A percentile compares a stretch with the other conserved stretches of the same genome.
Evolutionary conservation across 2,329 filamentous ascomycete species (phyloP).

Genomic region (Calonectria multiphialidica): DNA sequence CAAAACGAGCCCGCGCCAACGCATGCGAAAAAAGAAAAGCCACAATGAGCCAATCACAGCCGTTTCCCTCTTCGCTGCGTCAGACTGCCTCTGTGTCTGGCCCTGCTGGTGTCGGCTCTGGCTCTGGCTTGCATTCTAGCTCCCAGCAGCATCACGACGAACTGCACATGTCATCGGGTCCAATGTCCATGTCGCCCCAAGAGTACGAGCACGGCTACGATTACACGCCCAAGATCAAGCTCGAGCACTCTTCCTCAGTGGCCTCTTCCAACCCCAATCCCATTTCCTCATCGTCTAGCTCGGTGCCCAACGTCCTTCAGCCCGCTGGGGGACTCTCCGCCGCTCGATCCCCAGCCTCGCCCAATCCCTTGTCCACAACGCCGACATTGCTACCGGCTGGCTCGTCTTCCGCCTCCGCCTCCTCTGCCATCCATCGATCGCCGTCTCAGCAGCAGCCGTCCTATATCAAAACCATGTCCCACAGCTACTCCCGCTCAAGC

Average conservation of each 20-base stretch:
- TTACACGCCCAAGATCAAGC: slow-evolving; percentile 64
- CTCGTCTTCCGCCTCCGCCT: slow-evolving; percentile 41
- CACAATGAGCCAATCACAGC: slow-evolving; percentile 57
- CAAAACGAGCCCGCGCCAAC: slow-evolving; percentile 20
- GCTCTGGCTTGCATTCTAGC: slow-evolving; percentile 36
- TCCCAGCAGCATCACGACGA: slow-evolving; percentile 58
- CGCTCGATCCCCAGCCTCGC: slow-evolving; percentile 53
- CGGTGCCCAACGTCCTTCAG: slow-evolving; percentile 70
- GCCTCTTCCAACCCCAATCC: slow-evolving; percentile 55
- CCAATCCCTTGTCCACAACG: slow-evolving; percentile 56
- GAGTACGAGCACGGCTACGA: slow-evolving; percentile 58
- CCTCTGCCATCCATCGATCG: slow-evolving; percentile 43
- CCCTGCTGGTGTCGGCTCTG: slow-evolving; percentile 26
- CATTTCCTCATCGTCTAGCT: slow-evolving; percentile 52
- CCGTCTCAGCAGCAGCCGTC: slow-evolving; percentile 67
- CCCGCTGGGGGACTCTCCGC: slow-evolving; percentile 60
- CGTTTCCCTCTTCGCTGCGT: slow-evolving; percentile 47
- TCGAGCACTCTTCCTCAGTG: slow-evolving; percentile 58
- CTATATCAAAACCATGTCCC: slow-evolving; percentile 68
- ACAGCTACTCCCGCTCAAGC: slow-evolving; percentile 88
- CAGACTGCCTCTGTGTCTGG: slow-evolving; percentile 39
- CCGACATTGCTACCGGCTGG: slow-evolving; percentile 48
- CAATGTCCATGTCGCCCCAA: slow-evolving; percentile 57
- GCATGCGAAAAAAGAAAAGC: slow-evolving; percentile 43
- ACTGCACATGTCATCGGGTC: slow-evolving; percentile 65